A percentile compares a stretch with the other conserved stretches of the same genome.
Conservation (phyloP, 1,284 basidiomycete genomes). For the Ganoderma multipileum region DNA sequence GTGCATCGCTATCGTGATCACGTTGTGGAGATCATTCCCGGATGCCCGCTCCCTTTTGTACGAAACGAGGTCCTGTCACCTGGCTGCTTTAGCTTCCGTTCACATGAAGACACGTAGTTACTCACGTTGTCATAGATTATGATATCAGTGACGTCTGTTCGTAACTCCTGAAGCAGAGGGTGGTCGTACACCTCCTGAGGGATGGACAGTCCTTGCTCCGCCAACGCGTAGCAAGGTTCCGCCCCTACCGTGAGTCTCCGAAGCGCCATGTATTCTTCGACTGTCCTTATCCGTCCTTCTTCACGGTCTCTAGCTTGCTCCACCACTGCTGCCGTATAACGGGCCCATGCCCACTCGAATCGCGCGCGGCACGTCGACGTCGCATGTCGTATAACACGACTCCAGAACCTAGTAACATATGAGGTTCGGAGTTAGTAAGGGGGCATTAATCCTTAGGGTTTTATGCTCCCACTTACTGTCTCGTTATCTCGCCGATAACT, state of each 20-base stretch:
- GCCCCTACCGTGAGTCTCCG: conserved; percentile 43
- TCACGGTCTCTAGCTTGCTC: conserved; percentile 41
- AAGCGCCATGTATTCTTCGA: conserved; percentile 43
- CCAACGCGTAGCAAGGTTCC: conserved; percentile 42
- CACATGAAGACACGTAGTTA: conserved; percentile 10
- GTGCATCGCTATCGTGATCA: conserved; percentile 36
- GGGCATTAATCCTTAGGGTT: neutral
- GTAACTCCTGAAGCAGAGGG: conserved; percentile 38
- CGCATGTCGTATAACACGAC: conserved; percentile 24
- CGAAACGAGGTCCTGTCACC: conserved; percentile 32
- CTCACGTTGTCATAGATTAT: conserved; percentile 43
- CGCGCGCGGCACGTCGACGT: conserved; percentile 25
- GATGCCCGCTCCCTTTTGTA: conserved; percentile 28
- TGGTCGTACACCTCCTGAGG: conserved; percentile 44
- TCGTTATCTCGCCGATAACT: conserved; percentile 32
- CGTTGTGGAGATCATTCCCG: conserved; percentile 7
- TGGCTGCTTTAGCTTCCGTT: neutral
- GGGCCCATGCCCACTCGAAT: conserved; percentile 31
- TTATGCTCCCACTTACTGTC: conserved; percentile 29
- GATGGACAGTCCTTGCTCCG: conserved; percentile 42
- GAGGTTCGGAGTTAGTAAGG: neutral
- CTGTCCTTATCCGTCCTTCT: conserved; percentile 32
- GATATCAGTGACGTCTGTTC: conserved; percentile 31
- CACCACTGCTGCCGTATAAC: conserved; percentile 42
- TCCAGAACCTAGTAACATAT: conserved; percentile 38